Conservation (phyloP, 2,329 filamentous ascomycete genomes). For the Penicillium sp. region DNA sequence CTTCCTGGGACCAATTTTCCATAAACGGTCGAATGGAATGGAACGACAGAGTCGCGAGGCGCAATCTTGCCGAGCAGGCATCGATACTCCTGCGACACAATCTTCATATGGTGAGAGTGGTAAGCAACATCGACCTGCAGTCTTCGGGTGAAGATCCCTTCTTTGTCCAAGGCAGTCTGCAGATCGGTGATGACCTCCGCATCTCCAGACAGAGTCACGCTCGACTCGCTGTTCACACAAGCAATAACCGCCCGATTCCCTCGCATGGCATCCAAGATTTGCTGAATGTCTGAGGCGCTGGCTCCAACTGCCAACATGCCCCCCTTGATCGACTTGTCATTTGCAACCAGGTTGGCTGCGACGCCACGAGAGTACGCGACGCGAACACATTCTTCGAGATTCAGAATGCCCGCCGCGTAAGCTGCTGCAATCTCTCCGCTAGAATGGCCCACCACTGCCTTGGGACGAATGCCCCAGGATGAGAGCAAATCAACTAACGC, state of each 20-base stretch:
- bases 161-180: conserved; percentile 13
- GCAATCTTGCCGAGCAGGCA: conserved; percentile 20
- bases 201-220: conserved; percentile 25
- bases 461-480: conserved; percentile 25
- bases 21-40: conserved; percentile 23
- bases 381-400: conserved; percentile 18
- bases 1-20: conserved; percentile 15
- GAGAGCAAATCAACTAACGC: conserved; percentile 29
- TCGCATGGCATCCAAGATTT: conserved; percentile 19
- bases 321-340: conserved; percentile 16
- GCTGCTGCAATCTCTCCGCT: conserved; percentile 35
- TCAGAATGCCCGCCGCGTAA: conserved; percentile 28
- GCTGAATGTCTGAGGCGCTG: conserved; percentile 15
- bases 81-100: conserved; percentile 17
- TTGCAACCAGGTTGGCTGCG: conserved; percentile 15
- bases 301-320: conserved; percentile 31
- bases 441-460: conserved; percentile 31
- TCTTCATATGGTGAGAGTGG: conserved; percentile 31
- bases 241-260: conserved; percentile 21
- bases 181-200: conserved; percentile 20
- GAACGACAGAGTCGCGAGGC: conserved; percentile 12
- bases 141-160: conserved; percentile 26
- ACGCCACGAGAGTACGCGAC: conserved; percentile 27
- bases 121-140: conserved; percentile 31
- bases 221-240: conserved; percentile 26